These are phyloP conservation scores for Lenzites betulinus DNA, from an alignment of 768 basidiomycete genomes.

Conservation along the genomic window DNA sequence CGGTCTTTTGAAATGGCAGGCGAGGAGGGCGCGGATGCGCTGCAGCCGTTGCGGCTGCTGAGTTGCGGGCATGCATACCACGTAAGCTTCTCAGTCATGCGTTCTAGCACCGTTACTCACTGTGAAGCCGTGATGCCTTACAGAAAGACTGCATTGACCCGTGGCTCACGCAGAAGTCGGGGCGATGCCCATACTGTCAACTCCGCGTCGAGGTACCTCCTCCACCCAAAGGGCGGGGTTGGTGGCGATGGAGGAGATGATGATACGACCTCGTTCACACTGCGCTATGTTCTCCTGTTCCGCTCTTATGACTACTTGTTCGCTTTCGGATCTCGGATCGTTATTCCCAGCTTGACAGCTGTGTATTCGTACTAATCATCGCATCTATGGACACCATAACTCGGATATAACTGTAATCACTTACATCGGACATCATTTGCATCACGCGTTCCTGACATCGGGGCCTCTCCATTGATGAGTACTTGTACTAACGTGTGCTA, in stretches of 20 bases:
- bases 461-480: too few relatives aligned
- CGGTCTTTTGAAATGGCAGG: conserved; percentile 7
- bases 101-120: neutral
- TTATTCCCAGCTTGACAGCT: neutral
- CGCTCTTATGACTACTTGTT: neutral
- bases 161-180: conserved; percentile 19
- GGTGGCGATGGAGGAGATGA: conserved; percentile 4
- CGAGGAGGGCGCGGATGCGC: conserved; percentile 52
- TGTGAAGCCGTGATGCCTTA: neutral
- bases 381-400: neutral
- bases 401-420: too few relatives aligned
- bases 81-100: conserved; percentile 48
- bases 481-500: too few relatives aligned
- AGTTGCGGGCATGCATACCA: conserved; percentile 90
- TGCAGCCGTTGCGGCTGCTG: conserved; percentile 74
- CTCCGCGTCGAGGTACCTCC: conserved; percentile 8
- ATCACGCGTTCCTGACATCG: too few relatives aligned
- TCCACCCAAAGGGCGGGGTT: neutral
- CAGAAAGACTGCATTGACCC: conserved; percentile 19
- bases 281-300: neutral
- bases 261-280: neutral
- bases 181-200: conserved; percentile 19
- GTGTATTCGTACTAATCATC: neutral
- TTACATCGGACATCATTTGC: too few relatives aligned
- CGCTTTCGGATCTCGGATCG: neutral